These are phyloP conservation scores for Periconia sp. DNA, from an alignment of 2,329 filamentous ascomycete species.

Conservation along the genomic window DNA sequence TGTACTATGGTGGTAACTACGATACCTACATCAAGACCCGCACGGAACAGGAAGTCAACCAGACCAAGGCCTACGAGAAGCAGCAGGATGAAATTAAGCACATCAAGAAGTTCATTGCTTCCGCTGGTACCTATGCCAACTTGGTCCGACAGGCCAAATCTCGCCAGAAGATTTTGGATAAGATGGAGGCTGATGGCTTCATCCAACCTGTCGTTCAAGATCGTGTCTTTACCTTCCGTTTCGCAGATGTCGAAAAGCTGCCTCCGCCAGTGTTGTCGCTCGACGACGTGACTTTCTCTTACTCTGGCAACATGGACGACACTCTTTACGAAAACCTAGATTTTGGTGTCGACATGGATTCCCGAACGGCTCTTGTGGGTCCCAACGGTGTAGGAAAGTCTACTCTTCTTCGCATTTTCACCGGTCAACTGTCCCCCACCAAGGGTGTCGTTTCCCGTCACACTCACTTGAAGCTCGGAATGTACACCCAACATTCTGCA, in stretches of 20 bases:
- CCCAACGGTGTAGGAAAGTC: conserved; percentile 99
- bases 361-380: conserved; percentile 91
- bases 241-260: conserved; percentile 99
- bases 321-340: conserved; percentile 96
- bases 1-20: conserved; percentile 99
- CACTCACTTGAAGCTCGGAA: conserved; percentile 96
- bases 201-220: conserved; percentile 88
- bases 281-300: conserved; percentile 96
- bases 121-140: conserved; percentile 99
- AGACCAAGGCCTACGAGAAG: conserved; percentile 98
- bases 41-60: conserved; percentile 91
- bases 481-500: conserved; percentile 98
- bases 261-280: conserved; percentile 95
- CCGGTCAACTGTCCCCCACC: conserved; percentile 86
- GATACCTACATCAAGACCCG: conserved; percentile 95
- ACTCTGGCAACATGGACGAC: conserved; percentile 85
- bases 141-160: conserved; percentile 98
- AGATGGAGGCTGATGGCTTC: conserved; percentile 99
- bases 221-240: conserved; percentile 94
- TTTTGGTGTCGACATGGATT: conserved; percentile 99
- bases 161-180: conserved; percentile 98
- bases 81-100: conserved; percentile 98
- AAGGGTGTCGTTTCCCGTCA: conserved; percentile 81
- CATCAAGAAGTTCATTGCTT: conserved; percentile 99
- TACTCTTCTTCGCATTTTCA: conserved; percentile 93